A percentile compares a stretch with the other conserved stretches of the same genome.
phyloP scores from a whole-genome alignment of 2,329 filamentous ascomycete species.

The Fusarium agapanthi region DNA sequence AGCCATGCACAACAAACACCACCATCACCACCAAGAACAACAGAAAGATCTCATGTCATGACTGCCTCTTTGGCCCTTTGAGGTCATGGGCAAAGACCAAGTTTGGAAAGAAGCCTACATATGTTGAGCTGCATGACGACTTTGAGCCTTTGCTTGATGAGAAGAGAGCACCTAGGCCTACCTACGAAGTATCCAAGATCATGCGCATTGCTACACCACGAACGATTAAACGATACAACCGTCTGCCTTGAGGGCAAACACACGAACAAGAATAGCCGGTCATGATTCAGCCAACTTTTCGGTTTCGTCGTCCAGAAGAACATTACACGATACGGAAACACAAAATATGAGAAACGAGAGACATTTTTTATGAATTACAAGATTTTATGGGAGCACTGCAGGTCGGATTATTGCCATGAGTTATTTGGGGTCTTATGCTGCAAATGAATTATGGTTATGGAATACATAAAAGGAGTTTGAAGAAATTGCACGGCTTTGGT shows the following conservation, averaged over 20 bases:
- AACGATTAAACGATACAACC: constrained; percentile 50
- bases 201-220: constrained; percentile 53
- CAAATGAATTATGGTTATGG: not conserved
- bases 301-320: too few species aligned
- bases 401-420: not conserved
- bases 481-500: not conserved
- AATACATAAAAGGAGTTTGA: not conserved
- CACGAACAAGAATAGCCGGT: too few species aligned
- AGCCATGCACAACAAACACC: not conserved
- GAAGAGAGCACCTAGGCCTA: constrained; percentile 43
- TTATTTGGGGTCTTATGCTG: not conserved
- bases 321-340: not conserved
- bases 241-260: constrained; percentile 8
- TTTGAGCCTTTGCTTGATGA: constrained; percentile 36
- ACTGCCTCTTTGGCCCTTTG: constrained; percentile 22
- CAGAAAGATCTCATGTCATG: constrained; percentile 8
- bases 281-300: not conserved
- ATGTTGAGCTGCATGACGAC: constrained; percentile 23
- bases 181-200: constrained; percentile 53
- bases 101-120: constrained; percentile 5
- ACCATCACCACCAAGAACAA: not conserved
- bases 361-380: not conserved
- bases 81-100: constrained; percentile 10
- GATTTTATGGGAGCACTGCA: not conserved
- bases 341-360: not conserved